These are phyloP conservation scores for Leccinum ochraceum DNA, from an alignment of 768 basidiomycete genomes.

Conservation along the genomic window DNA sequence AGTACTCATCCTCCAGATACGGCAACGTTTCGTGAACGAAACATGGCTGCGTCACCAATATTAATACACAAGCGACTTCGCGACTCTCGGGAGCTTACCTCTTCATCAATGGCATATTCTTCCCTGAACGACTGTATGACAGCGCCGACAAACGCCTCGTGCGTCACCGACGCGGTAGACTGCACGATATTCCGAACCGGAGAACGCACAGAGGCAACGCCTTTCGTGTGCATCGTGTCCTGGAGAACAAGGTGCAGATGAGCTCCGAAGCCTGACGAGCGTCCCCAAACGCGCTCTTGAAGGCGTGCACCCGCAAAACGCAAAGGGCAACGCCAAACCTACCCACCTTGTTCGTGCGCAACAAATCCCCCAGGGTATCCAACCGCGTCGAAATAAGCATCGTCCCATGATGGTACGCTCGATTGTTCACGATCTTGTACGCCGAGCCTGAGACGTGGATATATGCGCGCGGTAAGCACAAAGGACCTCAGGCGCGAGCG, in stretches of 20 bases:
- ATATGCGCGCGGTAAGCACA: conserved; percentile 1
- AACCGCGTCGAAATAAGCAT: conserved; percentile 92
- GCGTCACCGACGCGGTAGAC: conserved; percentile 51
- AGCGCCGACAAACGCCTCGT: conserved; percentile 70
- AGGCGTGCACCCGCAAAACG: not conserved
- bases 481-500: not conserved
- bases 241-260: conserved; percentile 30
- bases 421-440: conserved; percentile 87
- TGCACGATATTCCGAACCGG: conserved; percentile 83
- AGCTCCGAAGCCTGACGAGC: not conserved
- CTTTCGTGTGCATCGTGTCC: conserved; percentile 81
- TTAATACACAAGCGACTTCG: too few relatives aligned
- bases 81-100: conserved; percentile 24
- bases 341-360: conserved; percentile 70
- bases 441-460: conserved; percentile 93
- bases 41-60: conserved; percentile 35
- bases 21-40: conserved; percentile 48
- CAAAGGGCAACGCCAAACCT: conserved; percentile 15
- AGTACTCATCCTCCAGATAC: conserved; percentile 52
- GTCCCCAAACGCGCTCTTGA: not conserved
- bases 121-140: conserved; percentile 67
- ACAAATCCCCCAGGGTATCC: conserved; percentile 66
- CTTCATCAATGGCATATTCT: conserved; percentile 47
- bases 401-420: conserved; percentile 98
- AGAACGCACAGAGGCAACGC: conserved; percentile 89